Conservation (phyloP, 2,329 filamentous ascomycete genomes). For the Paracamarosporium sp. region DNA sequence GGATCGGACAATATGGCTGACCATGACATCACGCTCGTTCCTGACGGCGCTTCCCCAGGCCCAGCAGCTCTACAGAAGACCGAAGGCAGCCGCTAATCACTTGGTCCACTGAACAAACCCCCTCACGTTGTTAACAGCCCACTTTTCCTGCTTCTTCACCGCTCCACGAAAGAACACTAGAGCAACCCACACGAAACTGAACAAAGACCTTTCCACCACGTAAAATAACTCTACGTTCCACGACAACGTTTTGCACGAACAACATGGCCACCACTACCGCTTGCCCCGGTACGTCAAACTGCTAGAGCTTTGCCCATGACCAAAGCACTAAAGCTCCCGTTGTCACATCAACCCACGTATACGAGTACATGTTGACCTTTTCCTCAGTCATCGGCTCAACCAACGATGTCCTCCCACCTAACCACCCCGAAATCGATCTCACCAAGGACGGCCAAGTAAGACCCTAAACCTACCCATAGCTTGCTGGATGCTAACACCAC, state of each 20-base stretch:
- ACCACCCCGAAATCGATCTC: conserved; percentile 50
- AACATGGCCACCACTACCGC: conserved; percentile 9
- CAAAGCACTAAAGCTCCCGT: too few relatives aligned
- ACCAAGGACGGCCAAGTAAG: conserved; percentile 46
- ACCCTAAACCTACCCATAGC: not conserved
- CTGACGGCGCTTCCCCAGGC: not conserved
- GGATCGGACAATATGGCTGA: not conserved
- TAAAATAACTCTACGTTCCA: not conserved
- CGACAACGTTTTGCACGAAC: not conserved
- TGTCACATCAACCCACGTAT: conserved; percentile 20
- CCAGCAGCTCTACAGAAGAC: not conserved
- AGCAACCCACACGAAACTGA: not conserved
- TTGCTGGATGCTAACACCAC: not conserved
- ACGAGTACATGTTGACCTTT: not conserved
- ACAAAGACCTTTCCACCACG: not conserved
- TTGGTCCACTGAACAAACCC: not conserved
- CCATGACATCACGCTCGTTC: conserved; percentile 3
- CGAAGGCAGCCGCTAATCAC: not conserved
- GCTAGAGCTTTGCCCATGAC: not conserved
- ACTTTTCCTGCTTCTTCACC: not conserved
- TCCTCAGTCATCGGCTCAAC: conserved; percentile 49
- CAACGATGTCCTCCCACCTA: conserved; percentile 52
- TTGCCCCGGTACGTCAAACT: conserved; percentile 2
- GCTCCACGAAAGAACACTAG: not conserved
- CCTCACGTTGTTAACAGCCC: conserved; percentile 2